Percentiles rank a stretch among this genome's conserved stretches.
Conservation (phyloP, 1,284 basidiomycete species). For the Trametes pubescens region DNA sequence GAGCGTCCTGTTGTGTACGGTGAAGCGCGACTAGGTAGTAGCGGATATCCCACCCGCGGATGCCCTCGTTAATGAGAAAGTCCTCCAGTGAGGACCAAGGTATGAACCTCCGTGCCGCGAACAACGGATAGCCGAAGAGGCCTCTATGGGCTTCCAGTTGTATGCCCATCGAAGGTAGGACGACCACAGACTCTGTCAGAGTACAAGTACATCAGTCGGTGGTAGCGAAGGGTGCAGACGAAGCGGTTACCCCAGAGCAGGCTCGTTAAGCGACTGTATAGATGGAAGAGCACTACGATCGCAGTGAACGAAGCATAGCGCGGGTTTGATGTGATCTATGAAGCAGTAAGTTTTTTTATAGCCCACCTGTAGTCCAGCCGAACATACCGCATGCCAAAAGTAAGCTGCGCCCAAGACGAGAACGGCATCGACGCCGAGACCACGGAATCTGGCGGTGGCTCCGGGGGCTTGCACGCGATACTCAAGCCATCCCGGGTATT, state of each 20-base stretch:
- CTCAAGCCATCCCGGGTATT: slow-evolving; percentile 54
- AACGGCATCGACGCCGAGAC: slow-evolving; percentile 49
- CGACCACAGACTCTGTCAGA: slow-evolving; percentile 70
- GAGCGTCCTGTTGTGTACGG: slow-evolving; percentile 39
- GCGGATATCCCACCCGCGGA: slow-evolving; percentile 72
- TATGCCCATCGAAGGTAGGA: slow-evolving; percentile 70
- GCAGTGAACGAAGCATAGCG: slow-evolving; percentile 6
- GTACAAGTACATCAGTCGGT: neutral
- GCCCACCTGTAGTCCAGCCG: too few species aligned
- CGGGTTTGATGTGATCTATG: slow-evolving; percentile 2
- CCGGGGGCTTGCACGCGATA: slow-evolving; percentile 62
- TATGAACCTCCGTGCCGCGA: slow-evolving; percentile 64
- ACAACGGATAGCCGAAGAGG: slow-evolving; percentile 53
- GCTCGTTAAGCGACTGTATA: slow-evolving; percentile 50
- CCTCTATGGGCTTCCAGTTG: slow-evolving; percentile 76
- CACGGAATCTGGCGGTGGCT: slow-evolving; percentile 45
- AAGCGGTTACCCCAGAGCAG: slow-evolving; percentile 58
- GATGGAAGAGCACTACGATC: slow-evolving; percentile 28
- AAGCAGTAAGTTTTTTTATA: neutral
- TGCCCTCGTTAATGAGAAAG: slow-evolving; percentile 76
- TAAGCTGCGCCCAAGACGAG: slow-evolving; percentile 42
- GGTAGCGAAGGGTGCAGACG: neutral
- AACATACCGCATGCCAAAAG: slow-evolving; percentile 20
- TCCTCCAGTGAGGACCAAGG: slow-evolving; percentile 62
- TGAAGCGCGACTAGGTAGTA: slow-evolving; percentile 69